Evolutionary conservation across 495 filamentous ascomycete species (phyloP), one percentile per base, ranked within the genome.

Genomic region (Chaetomium fimeti): DNA sequence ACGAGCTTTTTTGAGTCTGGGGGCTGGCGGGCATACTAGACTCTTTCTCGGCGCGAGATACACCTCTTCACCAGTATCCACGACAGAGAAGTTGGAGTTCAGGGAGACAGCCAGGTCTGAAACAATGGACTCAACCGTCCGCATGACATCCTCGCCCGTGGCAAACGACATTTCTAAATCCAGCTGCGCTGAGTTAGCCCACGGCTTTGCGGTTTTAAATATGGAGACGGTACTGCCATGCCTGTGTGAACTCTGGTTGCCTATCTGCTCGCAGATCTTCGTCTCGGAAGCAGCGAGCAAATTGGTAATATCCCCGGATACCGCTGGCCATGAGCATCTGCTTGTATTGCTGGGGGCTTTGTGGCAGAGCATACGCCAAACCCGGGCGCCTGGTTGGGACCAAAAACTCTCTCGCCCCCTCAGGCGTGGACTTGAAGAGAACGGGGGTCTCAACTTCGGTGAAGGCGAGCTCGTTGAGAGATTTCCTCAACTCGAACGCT

Each of bases 271-370:
- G 81, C 49, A 93, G 78, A 79, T 97, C 94, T 74, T 98, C 94
- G 72, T 98, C 94, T 9, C 94, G 89, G 77, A 98, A 98, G 70
- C 94, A 98, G 64, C 85, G 87, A 2, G 95, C 94, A 75, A 98
- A 90, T 75, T 98, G 94, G 71, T 85, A 96, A 74, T 98, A 98
- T 9, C 81, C 83, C 6, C 79, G 74, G 20, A 98, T 83, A 0
- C 93, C 93, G 70, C 88, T 89, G 11, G 92, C 89, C 92, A 98
- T 97, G 22, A 98, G 82, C 48, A 98, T 93, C 77, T 98, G 94
- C 75, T 98, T 98, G 75, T 97, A 98, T 74, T 98, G 94, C 76
- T 98, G 94, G 9, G 94, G 94, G 63, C 93, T 97, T 71, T 98
- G 94, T 0, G 94, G 92, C 27, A 98, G 76, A 13, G 95, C 94